Conservation (phyloP, 139 green algal species). For the Tetratostichococcus sp. region DNA sequence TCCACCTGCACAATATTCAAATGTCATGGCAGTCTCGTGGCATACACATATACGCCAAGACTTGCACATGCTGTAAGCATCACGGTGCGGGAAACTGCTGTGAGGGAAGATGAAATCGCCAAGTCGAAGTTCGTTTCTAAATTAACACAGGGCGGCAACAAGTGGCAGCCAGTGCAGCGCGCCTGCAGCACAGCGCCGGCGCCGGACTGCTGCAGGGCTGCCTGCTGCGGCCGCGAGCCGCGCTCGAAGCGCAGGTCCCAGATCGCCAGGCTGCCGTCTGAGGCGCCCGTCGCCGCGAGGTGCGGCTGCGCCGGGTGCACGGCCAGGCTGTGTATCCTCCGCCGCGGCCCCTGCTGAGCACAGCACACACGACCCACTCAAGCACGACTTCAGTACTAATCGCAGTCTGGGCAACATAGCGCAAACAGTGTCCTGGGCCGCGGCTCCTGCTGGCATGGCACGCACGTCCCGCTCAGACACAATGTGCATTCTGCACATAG, state of each 20-base stretch:
- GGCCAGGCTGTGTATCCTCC: conserved; percentile 32
- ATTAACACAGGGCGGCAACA: too few species aligned
- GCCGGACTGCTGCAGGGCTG: background rate
- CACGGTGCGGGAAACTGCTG: too few species aligned
- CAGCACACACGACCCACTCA: background rate
- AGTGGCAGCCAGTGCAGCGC: too few species aligned
- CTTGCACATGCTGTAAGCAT: too few species aligned
- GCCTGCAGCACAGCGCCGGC: background rate
- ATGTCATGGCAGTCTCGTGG: too few species aligned
- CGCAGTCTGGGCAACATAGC: too few species aligned
- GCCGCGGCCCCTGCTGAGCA: conserved; percentile 1
- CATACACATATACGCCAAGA: too few species aligned
- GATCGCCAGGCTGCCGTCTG: conserved; percentile 33
- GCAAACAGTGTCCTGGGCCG: conserved; percentile 13
- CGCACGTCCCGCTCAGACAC: background rate
- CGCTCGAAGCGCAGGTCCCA: conserved; percentile 51
- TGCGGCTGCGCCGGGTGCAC: conserved; percentile 54
- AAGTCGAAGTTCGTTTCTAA: too few species aligned
- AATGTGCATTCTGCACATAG: too few species aligned
- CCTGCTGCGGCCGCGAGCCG: background rate
- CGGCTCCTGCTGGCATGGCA: conserved; percentile 1
- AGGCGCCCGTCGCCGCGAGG: conserved; percentile 35
- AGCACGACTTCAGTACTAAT: too few species aligned
- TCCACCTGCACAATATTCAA: conserved; percentile 18
- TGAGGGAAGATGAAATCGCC: too few species aligned